Evolutionary conservation across 176 grass and related monocot species (phyloP).

Genomic region (Phoenix roebelenii): DNA sequence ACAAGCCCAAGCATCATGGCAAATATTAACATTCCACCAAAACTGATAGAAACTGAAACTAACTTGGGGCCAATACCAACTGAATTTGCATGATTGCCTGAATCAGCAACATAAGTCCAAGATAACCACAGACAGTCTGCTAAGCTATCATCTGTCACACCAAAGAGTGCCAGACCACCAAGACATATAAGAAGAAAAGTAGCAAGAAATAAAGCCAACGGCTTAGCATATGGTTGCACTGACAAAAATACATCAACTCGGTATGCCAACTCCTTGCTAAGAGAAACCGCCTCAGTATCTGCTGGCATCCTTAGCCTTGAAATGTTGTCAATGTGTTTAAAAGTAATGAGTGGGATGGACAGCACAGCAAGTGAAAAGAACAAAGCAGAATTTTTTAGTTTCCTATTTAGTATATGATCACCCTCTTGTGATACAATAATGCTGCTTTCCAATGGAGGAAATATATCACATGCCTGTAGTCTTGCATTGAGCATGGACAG

Average conservation of each 20-base stretch:
- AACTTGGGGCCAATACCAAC: slow-evolving; percentile 53
- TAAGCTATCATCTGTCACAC: slow-evolving; percentile 51
- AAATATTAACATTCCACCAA: slow-evolving; percentile 72
- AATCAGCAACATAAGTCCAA: slow-evolving; percentile 67
- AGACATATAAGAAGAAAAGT: slow-evolving; percentile 60
- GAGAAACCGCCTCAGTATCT: slow-evolving; percentile 39
- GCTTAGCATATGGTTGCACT: slow-evolving; percentile 57
- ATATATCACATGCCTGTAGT: slow-evolving; percentile 29
- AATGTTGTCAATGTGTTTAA: slow-evolving; percentile 42
- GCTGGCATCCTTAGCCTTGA: slow-evolving; percentile 32
- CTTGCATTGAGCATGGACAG: slow-evolving; percentile 30
- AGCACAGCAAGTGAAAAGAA: slow-evolving; percentile 38
- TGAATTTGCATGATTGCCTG: slow-evolving; percentile 61
- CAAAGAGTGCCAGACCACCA: slow-evolving; percentile 52
- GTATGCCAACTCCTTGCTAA: slow-evolving; percentile 64
- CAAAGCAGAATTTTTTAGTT: slow-evolving; percentile 35
- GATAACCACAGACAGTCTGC: slow-evolving; percentile 61
- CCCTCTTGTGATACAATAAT: slow-evolving; percentile 9
- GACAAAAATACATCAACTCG: slow-evolving; percentile 60
- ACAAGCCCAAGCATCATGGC: slow-evolving; percentile 87
- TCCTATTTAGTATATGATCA: slow-evolving; percentile 15
- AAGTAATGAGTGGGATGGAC: slow-evolving; percentile 26
- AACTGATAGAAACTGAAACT: slow-evolving; percentile 63
- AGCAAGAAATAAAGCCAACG: slow-evolving; percentile 56
- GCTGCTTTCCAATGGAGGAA: slow-evolving; percentile 17